Base-by-base conservation (phyloP, 805 yeast species). In the Brettanomyces nanus region DNA sequence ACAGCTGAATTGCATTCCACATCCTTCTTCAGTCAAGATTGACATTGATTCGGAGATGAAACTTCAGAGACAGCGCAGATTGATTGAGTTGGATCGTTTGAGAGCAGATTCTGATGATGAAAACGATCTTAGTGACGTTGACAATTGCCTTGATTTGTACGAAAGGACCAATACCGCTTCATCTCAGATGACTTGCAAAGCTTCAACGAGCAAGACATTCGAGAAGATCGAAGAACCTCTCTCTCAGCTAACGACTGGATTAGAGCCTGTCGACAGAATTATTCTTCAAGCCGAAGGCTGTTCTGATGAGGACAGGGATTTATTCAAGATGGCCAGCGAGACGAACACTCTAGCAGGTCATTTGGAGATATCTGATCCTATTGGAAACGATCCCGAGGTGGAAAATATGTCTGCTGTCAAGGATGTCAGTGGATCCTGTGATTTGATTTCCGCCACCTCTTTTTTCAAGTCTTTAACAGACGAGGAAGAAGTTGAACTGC, bases 191-290 rank as follows among this genome's bases (percentile, higher is more conserved):
- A n/a, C n/a, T n/a, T n/a, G n/a, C n/a, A n/a, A n/a, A n/a, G n/a
- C n/a, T n/a, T n/a, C n/a, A n/a, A n/a, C n/a, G n/a, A n/a, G n/a
- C n/a, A n/a, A n/a, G n/a, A n/a, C n/a, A n/a, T n/a, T 26, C 18
- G 32, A 21, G 25, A 18, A 20, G 28, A n/a, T 19, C 19, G 15
- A n/a, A 5, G 28, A 35, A 26, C 9, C 33, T 2, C 9, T 35
- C 10, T 20, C 33, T 4, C 19, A 35, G n/a, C 13, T 35, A 19
- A 44, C 52, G 13, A 55, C 58, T 6, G 60, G 59, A 10, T 43
- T 51, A 19, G 60, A 53, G 36, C 51, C 52, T 19, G 60, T 55
- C 32, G 60, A 55, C 40, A 45, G 52, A 26, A 45, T 55, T 32
- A 54, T 55, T 13, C 48, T 42, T 14, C 60, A 53, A 33, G 37